Percentiles rank a stretch among this genome's conserved stretches.
These are phyloP conservation scores for Coemansia sp. DNA, from an alignment of 192 early-diverging fungal species.

Conservation along the genomic window DNA sequence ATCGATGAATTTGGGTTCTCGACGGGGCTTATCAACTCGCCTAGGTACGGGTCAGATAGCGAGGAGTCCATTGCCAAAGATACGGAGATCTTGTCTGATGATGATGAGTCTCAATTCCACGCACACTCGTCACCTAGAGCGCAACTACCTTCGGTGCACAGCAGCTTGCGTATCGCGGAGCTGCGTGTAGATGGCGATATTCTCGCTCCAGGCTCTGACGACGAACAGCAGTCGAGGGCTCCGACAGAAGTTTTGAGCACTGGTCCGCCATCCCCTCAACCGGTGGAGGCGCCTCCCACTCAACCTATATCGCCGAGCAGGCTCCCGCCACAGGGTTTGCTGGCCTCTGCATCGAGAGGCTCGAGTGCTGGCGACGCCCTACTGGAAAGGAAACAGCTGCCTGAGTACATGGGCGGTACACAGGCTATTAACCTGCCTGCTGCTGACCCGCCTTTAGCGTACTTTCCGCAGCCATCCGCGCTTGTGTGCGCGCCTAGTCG, in stretches of 20 bases:
- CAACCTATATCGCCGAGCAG: conserved; percentile 36
- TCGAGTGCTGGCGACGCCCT: background rate
- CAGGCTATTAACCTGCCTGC: background rate
- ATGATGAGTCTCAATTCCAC: background rate
- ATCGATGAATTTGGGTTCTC: background rate
- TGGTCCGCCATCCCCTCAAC: background rate
- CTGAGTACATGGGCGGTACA: background rate
- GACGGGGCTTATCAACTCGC: conserved; percentile 7
- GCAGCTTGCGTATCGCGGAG: background rate
- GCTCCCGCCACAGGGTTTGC: conserved; percentile 4
- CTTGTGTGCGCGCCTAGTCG: conserved; percentile 36
- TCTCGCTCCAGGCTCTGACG: background rate
- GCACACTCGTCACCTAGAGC: background rate
- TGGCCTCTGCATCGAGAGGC: background rate
- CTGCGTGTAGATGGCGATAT: background rate
- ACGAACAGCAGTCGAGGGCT: background rate
- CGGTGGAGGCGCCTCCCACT: conserved; percentile 13
- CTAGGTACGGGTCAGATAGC: background rate
- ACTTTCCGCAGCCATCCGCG: conserved; percentile 23
- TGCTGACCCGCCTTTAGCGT: background rate
- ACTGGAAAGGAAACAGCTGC: background rate
- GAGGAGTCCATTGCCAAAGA: background rate
- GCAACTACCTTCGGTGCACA: background rate
- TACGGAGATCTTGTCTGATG: conserved; percentile 1
- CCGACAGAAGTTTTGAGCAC: background rate